These are phyloP conservation scores for Acaromyces ingoldii DNA, from an alignment of 1,284 basidiomycete species.

Conservation along the genomic window DNA sequence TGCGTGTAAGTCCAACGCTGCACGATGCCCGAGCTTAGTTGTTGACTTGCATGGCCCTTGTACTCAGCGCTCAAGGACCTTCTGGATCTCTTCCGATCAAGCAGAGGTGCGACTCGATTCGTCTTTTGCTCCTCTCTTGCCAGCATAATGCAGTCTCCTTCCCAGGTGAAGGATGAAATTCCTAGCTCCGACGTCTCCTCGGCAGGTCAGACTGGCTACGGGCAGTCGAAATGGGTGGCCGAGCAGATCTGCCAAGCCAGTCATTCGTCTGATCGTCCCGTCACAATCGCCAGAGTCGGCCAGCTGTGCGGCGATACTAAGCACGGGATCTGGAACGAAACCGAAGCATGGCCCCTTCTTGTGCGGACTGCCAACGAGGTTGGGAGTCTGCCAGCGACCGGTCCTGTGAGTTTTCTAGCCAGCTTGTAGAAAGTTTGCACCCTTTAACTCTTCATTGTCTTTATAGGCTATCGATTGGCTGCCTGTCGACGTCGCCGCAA, in stretches of 20 bases:
- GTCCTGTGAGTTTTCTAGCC: slow-evolving; percentile 43
- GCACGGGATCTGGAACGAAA: slow-evolving; percentile 62
- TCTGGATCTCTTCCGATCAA: slow-evolving; percentile 57
- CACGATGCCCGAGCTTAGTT: not conserved
- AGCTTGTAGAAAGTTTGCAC: not conserved
- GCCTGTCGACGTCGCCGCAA: slow-evolving; percentile 60
- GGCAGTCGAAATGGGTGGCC: slow-evolving; percentile 61
- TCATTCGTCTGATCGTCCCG: slow-evolving; percentile 31
- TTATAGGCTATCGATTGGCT: slow-evolving; percentile 57
- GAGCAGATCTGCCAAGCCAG: slow-evolving; percentile 61
- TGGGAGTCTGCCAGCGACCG: slow-evolving; percentile 55
- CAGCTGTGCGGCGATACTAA: slow-evolving; percentile 59
- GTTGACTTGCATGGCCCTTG: slow-evolving; percentile 2
- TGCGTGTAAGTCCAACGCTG: not conserved
- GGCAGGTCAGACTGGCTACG: slow-evolving; percentile 59
- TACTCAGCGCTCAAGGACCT: slow-evolving; percentile 52
- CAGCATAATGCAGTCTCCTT: slow-evolving; percentile 36
- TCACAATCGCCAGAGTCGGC: slow-evolving; percentile 51
- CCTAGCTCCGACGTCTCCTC: slow-evolving; percentile 30
- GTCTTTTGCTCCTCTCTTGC: slow-evolving; percentile 61
- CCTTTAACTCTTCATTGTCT: not conserved
- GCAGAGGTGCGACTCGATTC: slow-evolving; percentile 54
- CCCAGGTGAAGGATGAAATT: slow-evolving; percentile 50
- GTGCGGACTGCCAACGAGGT: slow-evolving; percentile 55
- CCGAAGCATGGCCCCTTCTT: slow-evolving; percentile 57